Conservation (phyloP, 169 alveolate species). For the Plasmodium falciparum region DNA sequence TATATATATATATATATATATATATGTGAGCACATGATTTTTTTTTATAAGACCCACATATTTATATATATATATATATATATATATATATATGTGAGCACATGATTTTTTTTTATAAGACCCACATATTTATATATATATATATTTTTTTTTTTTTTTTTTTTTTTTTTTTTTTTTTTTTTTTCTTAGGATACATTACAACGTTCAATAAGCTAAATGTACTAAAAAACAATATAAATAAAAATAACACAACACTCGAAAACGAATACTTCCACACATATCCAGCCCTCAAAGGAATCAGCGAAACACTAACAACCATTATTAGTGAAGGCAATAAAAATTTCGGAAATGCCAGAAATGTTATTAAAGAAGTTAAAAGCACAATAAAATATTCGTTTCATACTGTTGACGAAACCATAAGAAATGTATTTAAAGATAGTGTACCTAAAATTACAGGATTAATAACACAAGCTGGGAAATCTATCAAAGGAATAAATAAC, state of each 20-base stretch:
- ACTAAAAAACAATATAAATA: neutral
- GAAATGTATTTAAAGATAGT: neutral
- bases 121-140: no score
- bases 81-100: no score
- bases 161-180: neutral
- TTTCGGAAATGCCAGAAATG: neutral
- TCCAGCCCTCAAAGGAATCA: constrained; percentile 17
- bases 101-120: no score
- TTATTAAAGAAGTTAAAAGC: neutral
- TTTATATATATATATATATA: neutral
- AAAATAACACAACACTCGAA: constrained; percentile 10
- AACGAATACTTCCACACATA: constrained; percentile 19
- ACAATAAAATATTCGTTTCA: neutral
- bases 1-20: neutral
- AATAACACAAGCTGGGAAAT: neutral
- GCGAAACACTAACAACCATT: neutral
- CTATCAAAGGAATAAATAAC: neutral
- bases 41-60: no score
- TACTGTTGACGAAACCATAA: constrained; percentile 7
- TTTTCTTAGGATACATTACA: neutral
- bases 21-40: no score
- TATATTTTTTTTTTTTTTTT: no score
- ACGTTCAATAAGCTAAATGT: constrained; percentile 9
- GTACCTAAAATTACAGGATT: neutral
- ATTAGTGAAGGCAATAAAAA: constrained; percentile 5